Percentiles rank a stretch among this genome's conserved stretches.
Conservation (phyloP, 345 rosid species). For the Litchi chinensis region DNA sequence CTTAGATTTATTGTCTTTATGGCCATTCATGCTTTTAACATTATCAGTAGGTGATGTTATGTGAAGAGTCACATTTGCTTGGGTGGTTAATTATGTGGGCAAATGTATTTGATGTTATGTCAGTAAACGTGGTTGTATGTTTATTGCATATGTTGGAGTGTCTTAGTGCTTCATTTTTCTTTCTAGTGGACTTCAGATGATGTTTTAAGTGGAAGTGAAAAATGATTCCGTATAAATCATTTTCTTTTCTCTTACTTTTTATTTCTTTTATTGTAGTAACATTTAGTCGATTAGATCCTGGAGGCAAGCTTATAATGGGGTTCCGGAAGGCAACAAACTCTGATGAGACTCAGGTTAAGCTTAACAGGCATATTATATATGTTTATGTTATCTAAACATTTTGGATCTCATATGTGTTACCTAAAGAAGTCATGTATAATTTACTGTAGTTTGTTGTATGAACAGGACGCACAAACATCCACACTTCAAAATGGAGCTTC, state of each 20-base stretch:
- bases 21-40: background rate
- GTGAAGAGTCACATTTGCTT: background rate
- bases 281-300: constrained; percentile 85
- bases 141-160: background rate
- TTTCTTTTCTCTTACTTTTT: constrained; percentile 14
- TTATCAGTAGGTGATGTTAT: background rate
- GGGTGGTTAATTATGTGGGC: background rate
- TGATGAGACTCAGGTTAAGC: constrained; percentile 57
- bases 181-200: background rate
- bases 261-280: constrained; percentile 49
- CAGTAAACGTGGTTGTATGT: background rate
- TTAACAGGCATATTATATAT: constrained; percentile 13
- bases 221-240: constrained; percentile 1
- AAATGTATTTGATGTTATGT: background rate
- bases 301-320: constrained; percentile 79
- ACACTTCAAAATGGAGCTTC: constrained; percentile 40
- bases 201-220: constrained; percentile 5
- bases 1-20: background rate
- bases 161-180: background rate
- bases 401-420: background rate
- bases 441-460: constrained; percentile 13
- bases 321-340: constrained; percentile 65
- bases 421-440: constrained; percentile 5
- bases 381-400: constrained; percentile 10
- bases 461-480: constrained; percentile 53